Percentiles rank a stretch among this genome's conserved stretches.
These are phyloP conservation scores for Aureobasidium lini DNA, from an alignment of 2,329 filamentous ascomycete genomes.

Conservation along the genomic window DNA sequence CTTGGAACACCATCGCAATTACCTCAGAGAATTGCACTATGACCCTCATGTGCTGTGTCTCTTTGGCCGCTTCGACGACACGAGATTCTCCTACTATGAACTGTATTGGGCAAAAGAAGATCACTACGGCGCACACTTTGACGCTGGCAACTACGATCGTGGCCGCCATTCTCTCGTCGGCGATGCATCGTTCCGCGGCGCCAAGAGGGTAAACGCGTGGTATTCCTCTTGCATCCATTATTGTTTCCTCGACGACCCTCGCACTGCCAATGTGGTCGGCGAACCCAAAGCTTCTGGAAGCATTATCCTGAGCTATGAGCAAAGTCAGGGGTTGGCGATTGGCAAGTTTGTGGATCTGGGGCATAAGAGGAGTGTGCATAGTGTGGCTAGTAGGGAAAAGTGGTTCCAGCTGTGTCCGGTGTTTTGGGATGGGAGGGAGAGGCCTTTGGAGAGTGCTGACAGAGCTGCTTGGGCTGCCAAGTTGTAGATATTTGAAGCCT, in stretches of 20 bases:
- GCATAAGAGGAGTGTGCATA: conserved; percentile 33
- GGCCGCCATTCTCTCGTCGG: conserved; percentile 55
- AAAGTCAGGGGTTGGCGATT: conserved; percentile 64
- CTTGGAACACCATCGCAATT: conserved; percentile 64
- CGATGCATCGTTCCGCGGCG: conserved; percentile 47
- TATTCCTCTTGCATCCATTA: conserved; percentile 53
- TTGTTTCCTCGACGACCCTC: conserved; percentile 52
- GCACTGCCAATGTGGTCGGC: conserved; percentile 50
- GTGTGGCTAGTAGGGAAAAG: conserved; percentile 31
- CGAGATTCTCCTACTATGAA: conserved; percentile 70
- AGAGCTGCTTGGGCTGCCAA: conserved; percentile 21
- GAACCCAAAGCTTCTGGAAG: conserved; percentile 67
- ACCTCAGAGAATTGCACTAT: conserved; percentile 59
- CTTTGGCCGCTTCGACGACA: conserved; percentile 63
- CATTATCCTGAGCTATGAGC: conserved; percentile 66
- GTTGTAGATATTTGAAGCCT: no score
- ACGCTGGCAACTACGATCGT: conserved; percentile 49
- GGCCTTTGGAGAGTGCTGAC: conserved; percentile 21
- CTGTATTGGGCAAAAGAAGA: conserved; percentile 70
- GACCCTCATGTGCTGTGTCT: conserved; percentile 67
- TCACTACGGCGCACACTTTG: conserved; percentile 52
- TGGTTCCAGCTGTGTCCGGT: conserved; percentile 41
- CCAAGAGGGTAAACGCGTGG: conserved; percentile 51
- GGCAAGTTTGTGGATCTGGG: conserved; percentile 41
- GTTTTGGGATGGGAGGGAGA: conserved; percentile 39